Base-by-base conservation (phyloP, 2,329 filamentous ascomycete genomes). In the Pyricularia grisea region DNA sequence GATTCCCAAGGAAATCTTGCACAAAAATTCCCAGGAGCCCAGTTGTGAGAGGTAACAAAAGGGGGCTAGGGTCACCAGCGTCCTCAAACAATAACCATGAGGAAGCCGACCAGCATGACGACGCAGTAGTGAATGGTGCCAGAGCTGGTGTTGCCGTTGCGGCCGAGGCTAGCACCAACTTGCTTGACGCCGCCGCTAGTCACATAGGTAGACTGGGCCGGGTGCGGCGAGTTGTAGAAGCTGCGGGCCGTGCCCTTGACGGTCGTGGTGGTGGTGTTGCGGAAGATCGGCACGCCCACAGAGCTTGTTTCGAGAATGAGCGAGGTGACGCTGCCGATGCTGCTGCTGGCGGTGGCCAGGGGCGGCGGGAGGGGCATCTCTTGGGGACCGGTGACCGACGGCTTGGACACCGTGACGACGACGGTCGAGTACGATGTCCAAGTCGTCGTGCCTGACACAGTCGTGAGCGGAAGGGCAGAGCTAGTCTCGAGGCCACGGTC, bases 41-140 rank as follows among this genome's bases (percentile, higher is more conserved):
- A 50, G 42, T 50, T 42, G 7, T 3, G 42, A n/a, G 17, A n/a
- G 20, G 17, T 7, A 20, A 50, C 42, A 50, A 5, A 3, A 50
- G 9, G 36, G 9, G 42, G 31, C 2, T 50, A 17, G 6, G 17
- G 42, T 50, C 17, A 50, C 42, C 17, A n/a, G 42, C 2, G 2
- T 20, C 42, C 42, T 75, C 75, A 81, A 68, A 79, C 70, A 65
- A 77, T 69, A 58, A 78, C 75, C 74, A 78, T 75, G 67, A 79
- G 71, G 65, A 73, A 73, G 14, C 76, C 77, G 55, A 79, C 70
- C 68, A 81, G 72, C 76, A 82, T 76, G 71, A 81, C 72, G 55
- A 75, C 72, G 70, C 77, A 79, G 60, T 67, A 69, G 23, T 76
- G 75, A 30, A 80, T 73, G 68, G 77, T 76, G 70, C 77, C 75